Base-by-base conservation (phyloP, 169 alveolate species). In the Eimeria maxima region DNA sequence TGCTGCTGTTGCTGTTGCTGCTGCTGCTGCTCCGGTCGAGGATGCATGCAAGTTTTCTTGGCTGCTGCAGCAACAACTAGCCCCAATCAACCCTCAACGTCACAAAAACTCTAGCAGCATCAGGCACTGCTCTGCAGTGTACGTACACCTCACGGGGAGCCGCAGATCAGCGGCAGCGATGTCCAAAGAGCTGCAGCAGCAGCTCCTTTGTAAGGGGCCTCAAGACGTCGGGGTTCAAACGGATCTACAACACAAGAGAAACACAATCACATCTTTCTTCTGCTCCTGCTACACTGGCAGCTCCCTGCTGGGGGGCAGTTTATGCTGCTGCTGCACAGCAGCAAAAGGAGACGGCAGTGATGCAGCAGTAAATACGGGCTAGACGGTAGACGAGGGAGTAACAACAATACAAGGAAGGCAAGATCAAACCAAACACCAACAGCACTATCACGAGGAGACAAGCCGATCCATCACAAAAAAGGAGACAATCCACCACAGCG, bases 121-220 rank as follows among this genome's bases (percentile, higher is more conserved):
- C 86, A 3, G 86, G 29, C 14, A 60, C 63, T 22, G 57, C 87
- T 33, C 53, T 38, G 84, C n/a, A 50, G 33, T 73, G 53, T 27
- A 73, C 84, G 55, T 33, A 27, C 84, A 67, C 76, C 76, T 27
- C 76, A 22, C 27, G 22, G 20, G 10, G 10, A 53, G 87, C 53
- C 22, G 87, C 87, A 14, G n/a, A 18, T 76, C 87, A 76, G 87
- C 87, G 87, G 60, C 87, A 76, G 13, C 90, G 90, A 33, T 50
- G 90, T 5, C 90, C 90, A 24, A 81, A 33, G 42, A 81, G 90
- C 90, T 81, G 90, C 90, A 81, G 90, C 73, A 81, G 90, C 90
- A 81, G n/a, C 42, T 81, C 90, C 27, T 81, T 81, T 13, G 63
- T 81, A 13, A 81, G 45, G 2, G 90, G 90, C 47, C 90, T 14